Conservation (phyloP, 176 grass and related monocot genomes). For the Musa schizocarpa region DNA sequence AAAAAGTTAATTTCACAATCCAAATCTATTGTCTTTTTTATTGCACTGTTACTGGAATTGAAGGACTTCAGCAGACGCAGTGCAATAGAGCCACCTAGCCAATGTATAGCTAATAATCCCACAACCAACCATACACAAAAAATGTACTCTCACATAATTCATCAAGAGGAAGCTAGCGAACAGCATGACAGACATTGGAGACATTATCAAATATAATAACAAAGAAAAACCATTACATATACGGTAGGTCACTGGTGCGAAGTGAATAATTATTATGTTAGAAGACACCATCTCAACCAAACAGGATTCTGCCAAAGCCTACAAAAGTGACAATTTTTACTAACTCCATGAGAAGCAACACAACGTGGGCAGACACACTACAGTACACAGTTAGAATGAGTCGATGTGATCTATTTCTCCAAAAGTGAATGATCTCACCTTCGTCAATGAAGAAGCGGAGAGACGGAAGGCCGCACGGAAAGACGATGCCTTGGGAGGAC, state of each 20-base stretch:
- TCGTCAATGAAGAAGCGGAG: constrained; percentile 20
- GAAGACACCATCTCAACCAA: no score
- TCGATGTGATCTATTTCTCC: no score
- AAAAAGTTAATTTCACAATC: neutral
- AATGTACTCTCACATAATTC: neutral
- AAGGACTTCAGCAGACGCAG: neutral
- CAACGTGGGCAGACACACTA: neutral
- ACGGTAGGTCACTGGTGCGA: no score
- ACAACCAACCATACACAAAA: neutral
- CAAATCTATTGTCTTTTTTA: neutral
- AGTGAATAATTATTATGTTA: no score
- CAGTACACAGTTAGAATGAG: neutral
- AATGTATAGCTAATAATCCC: neutral
- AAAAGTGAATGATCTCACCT: neutral
- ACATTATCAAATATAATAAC: no score
- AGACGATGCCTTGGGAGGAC: neutral
- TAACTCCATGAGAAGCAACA: no score
- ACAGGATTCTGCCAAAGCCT: no score
- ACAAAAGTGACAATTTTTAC: no score
- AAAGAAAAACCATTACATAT: no score
- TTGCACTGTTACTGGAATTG: neutral
- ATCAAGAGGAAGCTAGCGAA: neutral
- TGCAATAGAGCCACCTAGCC: neutral
- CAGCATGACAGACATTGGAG: no score
- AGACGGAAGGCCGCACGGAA: constrained; percentile 10